These are phyloP conservation scores for Wallacemonas sp. DNA, from an alignment of 208 protist genomes.

Conservation along the genomic window DNA sequence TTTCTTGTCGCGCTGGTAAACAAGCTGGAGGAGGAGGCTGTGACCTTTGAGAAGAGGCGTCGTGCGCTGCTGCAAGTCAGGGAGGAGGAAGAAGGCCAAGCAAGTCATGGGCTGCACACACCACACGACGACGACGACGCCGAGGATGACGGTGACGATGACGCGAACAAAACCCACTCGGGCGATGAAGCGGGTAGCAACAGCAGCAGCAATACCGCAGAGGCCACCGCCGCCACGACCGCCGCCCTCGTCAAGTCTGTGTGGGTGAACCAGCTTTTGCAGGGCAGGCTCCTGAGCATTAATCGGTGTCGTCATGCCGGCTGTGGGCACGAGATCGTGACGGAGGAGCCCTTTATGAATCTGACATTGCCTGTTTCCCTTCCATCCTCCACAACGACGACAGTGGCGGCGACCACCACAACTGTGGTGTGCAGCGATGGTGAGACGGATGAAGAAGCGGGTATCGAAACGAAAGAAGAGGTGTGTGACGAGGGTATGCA, in stretches of 20 bases:
- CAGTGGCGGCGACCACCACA: not conserved
- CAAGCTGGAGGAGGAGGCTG: constrained; percentile 69
- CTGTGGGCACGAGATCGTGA: constrained; percentile 78
- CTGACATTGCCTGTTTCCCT: constrained; percentile 32
- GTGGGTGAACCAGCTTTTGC: constrained; percentile 72
- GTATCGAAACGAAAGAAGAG: too few relatives aligned
- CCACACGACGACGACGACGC: not conserved
- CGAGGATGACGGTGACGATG: not conserved
- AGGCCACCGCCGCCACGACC: not conserved
- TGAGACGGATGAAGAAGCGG: too few relatives aligned
- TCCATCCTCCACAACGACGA: not conserved
- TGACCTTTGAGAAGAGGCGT: constrained; percentile 28
- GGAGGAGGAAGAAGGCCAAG: not conserved
- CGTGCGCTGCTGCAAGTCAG: not conserved
- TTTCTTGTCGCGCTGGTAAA: constrained; percentile 64
- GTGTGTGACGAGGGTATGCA: too few relatives aligned
- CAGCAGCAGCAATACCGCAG: not conserved
- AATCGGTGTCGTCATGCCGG: constrained; percentile 59
- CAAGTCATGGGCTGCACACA: not conserved
- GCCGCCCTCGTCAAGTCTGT: constrained; percentile 15
- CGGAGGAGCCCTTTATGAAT: constrained; percentile 70
- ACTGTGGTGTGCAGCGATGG: not conserved
- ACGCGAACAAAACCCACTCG: not conserved
- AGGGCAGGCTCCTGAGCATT: constrained; percentile 77
- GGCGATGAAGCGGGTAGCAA: not conserved